Conservation (phyloP, 768 basidiomycete genomes). For the Termitomyces sp. region DNA sequence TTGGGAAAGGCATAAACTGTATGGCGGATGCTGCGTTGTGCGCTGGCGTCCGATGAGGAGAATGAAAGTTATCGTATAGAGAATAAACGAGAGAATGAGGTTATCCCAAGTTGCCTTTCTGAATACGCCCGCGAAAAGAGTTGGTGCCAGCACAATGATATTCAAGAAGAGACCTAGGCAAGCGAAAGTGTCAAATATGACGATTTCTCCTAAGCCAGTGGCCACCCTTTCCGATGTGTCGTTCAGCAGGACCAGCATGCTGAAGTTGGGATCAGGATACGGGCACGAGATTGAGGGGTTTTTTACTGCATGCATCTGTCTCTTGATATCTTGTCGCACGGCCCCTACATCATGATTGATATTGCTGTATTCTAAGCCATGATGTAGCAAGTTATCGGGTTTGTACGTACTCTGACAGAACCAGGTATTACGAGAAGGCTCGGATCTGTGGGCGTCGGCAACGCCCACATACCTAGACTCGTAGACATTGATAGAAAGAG, state of each 20-base stretch:
- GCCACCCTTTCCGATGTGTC: not conserved
- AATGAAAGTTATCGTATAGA: not conserved
- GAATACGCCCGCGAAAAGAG: not conserved
- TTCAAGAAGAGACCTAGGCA: constrained; percentile 1
- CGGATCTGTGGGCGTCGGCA: too few species aligned
- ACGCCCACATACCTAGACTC: too few species aligned
- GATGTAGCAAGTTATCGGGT: not conserved
- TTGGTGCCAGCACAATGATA: not conserved
- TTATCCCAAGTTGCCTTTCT: not conserved
- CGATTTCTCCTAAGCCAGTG: not conserved
- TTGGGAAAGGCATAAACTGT: not conserved
- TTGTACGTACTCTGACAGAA: too few species aligned
- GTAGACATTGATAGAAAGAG: not conserved
- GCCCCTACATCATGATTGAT: not conserved
- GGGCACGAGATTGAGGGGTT: not conserved
- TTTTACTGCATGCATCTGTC: not conserved
- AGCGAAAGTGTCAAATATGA: not conserved
- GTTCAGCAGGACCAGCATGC: not conserved
- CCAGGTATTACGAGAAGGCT: too few species aligned
- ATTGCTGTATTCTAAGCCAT: not conserved
- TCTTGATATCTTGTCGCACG: not conserved
- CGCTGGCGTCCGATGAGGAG: not conserved
- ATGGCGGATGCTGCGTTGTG: not conserved
- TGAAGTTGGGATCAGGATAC: not conserved
- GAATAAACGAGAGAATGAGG: not conserved